Base-by-base conservation (phyloP, 805 yeast genomes). In the Jamesozyma gamospora region DNA sequence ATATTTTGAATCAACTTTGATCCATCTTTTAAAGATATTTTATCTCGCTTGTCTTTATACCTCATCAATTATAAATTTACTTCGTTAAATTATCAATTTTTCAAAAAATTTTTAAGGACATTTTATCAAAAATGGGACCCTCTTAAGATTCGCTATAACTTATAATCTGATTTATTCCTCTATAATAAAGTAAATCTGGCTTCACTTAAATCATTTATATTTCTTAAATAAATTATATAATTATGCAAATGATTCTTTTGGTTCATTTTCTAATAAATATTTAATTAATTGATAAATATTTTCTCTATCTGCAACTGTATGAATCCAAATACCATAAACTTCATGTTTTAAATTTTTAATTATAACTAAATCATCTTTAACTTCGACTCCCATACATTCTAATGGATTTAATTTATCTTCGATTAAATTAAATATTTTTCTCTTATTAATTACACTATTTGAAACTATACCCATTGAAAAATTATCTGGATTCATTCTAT, bases 271-370 rank as follows among this genome's bases (percentile, higher is more conserved):
- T 32, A 58, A 43, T 26, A 58, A 44, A 41, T 57, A 56, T 39
- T 60, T 60, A 16, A 69, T 51, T 37, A 69, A 44, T 50, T 77
- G 74, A 49, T 65, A 73, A 32, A 82, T 63, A 48, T 74, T 72
- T 34, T 70, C 70, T 56, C 90, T 67, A 51, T 82, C 88, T 7
- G 70, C 74, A 34, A 71, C 77, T 41, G 81, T 76, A 53, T 79
- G 83, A 16, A 82, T 69, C 92, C 92, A 83, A 35, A 83, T 63
- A 1, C 94, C 94, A 56, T 71, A 82, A 11, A 82, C 79, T 34
- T 79, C 83, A 17, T 82, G 86, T 37, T 72, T 63, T 37, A 79
- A 63, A 51, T 77, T 79, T 54, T 77, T 77, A 16, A 83, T 72
- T 40, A 83, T 82, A 31, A 83, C 74, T 53, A 82, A 66, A 41